Base-by-base conservation (phyloP, 192 early-diverging fungal genomes). In the Thamnidium elegans region DNA sequence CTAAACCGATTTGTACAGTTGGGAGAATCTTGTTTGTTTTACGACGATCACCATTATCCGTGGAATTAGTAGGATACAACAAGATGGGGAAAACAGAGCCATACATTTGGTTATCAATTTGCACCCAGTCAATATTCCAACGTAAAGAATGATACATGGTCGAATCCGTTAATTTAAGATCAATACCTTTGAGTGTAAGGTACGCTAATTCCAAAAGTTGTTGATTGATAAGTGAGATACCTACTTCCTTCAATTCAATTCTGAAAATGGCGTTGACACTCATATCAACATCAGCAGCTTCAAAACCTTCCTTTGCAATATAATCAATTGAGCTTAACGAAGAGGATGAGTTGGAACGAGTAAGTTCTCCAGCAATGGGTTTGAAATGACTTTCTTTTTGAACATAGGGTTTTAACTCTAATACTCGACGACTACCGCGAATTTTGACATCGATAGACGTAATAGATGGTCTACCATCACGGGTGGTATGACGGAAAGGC, bases 81-180 rank as follows among this genome's bases (percentile, higher is more conserved):
- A 98, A 84, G 39, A 99, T 96, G 0, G 95, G 94, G 45, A 89
- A 92, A 5, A 91, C 66, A 1, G 89, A 86, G 43, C 90, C 94
- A 58, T 89, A 89, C 3, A 97, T 75, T 73, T 99, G 96, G 78
- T 98, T 99, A 73, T 99, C 97, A 58, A 99, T 87, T 84, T 90
- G 94, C 19, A 96, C 66, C 97, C 97, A 99, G 54, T 94, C 88
- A 17, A 94, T 84, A 43, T 82, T 77, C 74, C 92, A 84, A 26
- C 83, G 86, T 20, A 90, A 58, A 14, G 89, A 89, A 77, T 92
- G 90, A 72, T 91, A 91, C 48, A 87, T 83, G 8, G 84, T 90
- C 0, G 92, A 90, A 56, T 97, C 95, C 1, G 82, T 88, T 48
- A 86, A 89, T 20, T 83, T 85, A 50, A 96, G 74, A 72, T 89